Base-by-base conservation (phyloP, 805 yeast species). In the Starmerella apicola region DNA sequence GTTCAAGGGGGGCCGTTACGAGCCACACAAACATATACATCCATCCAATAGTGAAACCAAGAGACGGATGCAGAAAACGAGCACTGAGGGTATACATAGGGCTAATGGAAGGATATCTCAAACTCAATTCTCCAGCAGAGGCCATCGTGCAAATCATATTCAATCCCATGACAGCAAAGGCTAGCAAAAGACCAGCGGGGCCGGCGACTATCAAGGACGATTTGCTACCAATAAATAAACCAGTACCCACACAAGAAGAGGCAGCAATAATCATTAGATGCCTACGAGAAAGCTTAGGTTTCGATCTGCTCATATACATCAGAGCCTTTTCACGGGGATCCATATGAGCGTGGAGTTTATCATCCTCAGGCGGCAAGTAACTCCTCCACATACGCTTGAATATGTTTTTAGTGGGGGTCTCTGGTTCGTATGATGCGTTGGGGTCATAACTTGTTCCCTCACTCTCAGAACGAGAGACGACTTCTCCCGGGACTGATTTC, bases 201-300 rank as follows among this genome's bases (percentile, higher is more conserved):
- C 85, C 85, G 46, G 79, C 78, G 12, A 59, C 55, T 28, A 56
- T 52, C 46, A 78, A 62, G 2, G 78, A 70, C 23, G 61, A 52
- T 34, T 80, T 81, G 18, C 75, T 67, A 52, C 84, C 84, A 39
- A 78, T 77, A 46, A 78, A 70, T 40, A 78, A 60, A 58, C 84
- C 83, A 1, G 83, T 76, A 50, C 84, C 84, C 34, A 76, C 74
- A 49, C 88, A 81, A 50, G 91, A 88, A 50, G 91, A 93, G 49
- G 82, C 73, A 48, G 91, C 80, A 54, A 78, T 74, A 80, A 78
- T 74, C 41, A 75, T 68, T 46, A 76, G 67, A 53, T 78, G 84
- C 38, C 84, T 41, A 30, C 48, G 44, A 22, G 44, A 37, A 13
- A 51, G 43, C 22, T 38, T 28, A 58, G 35, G 80, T 70, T 46